Conservation (phyloP, 129 eudicot species). For the Flaveria sonorensis region DNA sequence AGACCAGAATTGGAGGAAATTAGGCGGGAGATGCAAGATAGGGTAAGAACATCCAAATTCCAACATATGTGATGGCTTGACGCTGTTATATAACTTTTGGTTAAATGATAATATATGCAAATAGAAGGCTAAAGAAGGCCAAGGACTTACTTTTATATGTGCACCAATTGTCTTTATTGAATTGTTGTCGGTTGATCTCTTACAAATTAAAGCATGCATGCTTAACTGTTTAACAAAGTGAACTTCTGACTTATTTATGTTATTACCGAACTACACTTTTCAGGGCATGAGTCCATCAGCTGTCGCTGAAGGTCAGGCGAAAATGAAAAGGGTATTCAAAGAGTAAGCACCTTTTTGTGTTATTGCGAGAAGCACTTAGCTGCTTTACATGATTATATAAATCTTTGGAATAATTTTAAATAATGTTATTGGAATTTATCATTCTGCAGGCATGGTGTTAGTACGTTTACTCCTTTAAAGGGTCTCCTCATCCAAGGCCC, state of each 20-base stretch:
- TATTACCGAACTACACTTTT: slow-evolving; percentile 16
- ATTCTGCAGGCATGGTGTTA: slow-evolving; percentile 76
- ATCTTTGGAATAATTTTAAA: neutral
- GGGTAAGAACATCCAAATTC: slow-evolving; percentile 55
- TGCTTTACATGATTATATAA: slow-evolving; percentile 7
- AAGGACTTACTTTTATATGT: neutral
- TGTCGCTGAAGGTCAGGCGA: slow-evolving; percentile 73
- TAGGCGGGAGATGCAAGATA: slow-evolving; percentile 74
- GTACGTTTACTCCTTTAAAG: slow-evolving; percentile 80
- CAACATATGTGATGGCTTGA: neutral
- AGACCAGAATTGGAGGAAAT: slow-evolving; percentile 77
- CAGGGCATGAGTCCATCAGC: slow-evolving; percentile 92
- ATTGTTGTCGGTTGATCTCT: neutral
- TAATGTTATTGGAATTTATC: neutral
- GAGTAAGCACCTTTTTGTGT: slow-evolving; percentile 60
- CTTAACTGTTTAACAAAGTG: neutral
- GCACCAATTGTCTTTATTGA: neutral
- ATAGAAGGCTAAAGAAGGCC: slow-evolving; percentile 13
- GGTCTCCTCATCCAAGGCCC: slow-evolving; percentile 85
- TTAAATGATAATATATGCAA: neutral
- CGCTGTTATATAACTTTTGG: neutral
- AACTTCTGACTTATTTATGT: slow-evolving; percentile 10
- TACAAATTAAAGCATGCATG: neutral
- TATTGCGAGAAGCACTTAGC: neutral
- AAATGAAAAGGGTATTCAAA: slow-evolving; percentile 56